These are phyloP conservation scores for Cercospora zeae-maydis DNA, from an alignment of 2,329 filamentous ascomycete species.

Conservation along the genomic window DNA sequence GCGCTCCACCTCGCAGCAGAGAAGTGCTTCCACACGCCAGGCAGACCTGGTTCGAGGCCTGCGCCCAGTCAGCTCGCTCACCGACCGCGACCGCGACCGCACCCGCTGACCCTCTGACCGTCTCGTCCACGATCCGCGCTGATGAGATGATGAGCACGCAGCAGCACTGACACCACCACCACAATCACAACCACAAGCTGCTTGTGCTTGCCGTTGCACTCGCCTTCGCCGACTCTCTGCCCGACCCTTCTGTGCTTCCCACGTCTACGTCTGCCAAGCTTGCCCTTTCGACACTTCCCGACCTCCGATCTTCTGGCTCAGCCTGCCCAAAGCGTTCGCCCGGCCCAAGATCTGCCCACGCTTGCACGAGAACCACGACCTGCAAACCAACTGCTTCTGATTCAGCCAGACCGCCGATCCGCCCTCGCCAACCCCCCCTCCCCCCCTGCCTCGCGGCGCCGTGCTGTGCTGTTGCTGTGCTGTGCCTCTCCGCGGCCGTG, in stretches of 20 bases:
- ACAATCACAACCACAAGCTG: not conserved
- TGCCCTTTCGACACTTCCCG: not conserved
- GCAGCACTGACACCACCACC: not conserved
- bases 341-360: not conserved
- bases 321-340: not conserved
- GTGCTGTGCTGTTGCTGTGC: not conserved
- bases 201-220: not conserved
- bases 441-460: not conserved
- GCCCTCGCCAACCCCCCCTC: conserved; percentile 3
- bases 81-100: too few relatives aligned
- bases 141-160: too few relatives aligned
- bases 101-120: too few relatives aligned
- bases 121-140: too few relatives aligned
- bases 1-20: not conserved
- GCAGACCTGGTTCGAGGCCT: not conserved
- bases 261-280: not conserved
- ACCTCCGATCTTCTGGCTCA: not conserved
- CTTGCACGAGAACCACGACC: conserved; percentile 5
- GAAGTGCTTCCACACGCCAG: not conserved
- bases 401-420: conserved; percentile 1
- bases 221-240: not conserved
- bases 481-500: not conserved
- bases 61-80: too few relatives aligned
- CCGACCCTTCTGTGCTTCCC: not conserved
- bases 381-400: conserved; percentile 1